phyloP scores from a whole-genome alignment of 116 monocot genomes.

The Dioscorea cayenensis region DNA sequence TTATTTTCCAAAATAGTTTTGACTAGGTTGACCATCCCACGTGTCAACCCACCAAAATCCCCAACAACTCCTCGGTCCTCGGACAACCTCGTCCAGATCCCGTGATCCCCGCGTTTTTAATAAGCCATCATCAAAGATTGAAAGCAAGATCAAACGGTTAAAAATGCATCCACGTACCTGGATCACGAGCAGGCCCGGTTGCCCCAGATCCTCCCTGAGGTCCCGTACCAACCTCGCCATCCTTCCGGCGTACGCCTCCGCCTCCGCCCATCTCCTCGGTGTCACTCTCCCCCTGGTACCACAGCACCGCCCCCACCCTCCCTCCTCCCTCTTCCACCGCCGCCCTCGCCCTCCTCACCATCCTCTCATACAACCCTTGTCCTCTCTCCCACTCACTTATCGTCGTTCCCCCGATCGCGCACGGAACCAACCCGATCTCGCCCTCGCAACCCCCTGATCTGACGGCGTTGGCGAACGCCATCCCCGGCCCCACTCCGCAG shows the following conservation, averaged over 20 bases:
- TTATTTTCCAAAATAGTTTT: too few species aligned
- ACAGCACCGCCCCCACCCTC: slow-evolving; percentile 50
- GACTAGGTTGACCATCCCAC: too few species aligned
- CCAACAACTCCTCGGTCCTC: too few species aligned
- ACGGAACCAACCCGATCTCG: slow-evolving; percentile 59
- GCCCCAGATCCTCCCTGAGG: slow-evolving; percentile 45
- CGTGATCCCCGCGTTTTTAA: too few species aligned
- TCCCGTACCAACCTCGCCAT: slow-evolving; percentile 47
- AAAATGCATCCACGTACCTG: slow-evolving; percentile 31
- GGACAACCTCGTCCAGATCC: too few species aligned
- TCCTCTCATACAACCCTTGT: slow-evolving; percentile 25
- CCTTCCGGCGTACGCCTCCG: slow-evolving; percentile 30
- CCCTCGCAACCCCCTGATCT: not conserved
- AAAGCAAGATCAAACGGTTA: not conserved
- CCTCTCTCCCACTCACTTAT: slow-evolving; percentile 58
- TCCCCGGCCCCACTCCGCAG: slow-evolving; percentile 76
- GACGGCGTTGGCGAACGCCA: slow-evolving; percentile 57
- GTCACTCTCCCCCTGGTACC: slow-evolving; percentile 95
- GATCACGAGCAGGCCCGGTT: slow-evolving; percentile 44
- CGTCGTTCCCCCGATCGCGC: slow-evolving; percentile 59
- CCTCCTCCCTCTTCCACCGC: slow-evolving; percentile 16
- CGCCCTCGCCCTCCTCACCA: slow-evolving; percentile 32
- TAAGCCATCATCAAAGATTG: not conserved
- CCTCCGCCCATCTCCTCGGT: slow-evolving; percentile 31
- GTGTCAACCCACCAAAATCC: too few species aligned